Base-by-base conservation (phyloP, 2,329 filamentous ascomycete genomes). In the Moelleriella libera region DNA sequence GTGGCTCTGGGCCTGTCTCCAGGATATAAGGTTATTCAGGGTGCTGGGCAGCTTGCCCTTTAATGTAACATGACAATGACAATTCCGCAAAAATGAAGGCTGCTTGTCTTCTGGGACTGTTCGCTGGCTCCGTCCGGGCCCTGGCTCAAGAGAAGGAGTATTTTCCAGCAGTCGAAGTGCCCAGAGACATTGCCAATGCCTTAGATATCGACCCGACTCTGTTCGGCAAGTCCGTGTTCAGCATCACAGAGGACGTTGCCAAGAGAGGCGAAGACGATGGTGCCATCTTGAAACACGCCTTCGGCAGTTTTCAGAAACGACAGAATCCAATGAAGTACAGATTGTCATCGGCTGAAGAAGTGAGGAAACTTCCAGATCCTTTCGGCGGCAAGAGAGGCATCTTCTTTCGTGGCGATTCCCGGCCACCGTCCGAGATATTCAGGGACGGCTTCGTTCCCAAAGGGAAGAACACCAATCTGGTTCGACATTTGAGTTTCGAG, bases 341-440 rank as follows among this genome's bases (percentile, higher is more conserved):
- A 28, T 8, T 40, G 10, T 14, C 7, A 4, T 21, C 30, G 30
- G 45, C 45, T 6, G 34, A 41, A 4, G 45, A 46, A n/a, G 44
- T 8, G 11, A 40, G 32, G 0, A 41, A 29, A 21, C 7, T 28
- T 4, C 11, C 39, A 7, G 31, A 21, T 10, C 50, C 48, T 5
- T 32, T 30, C 4, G 47, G 47, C 12, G 49, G 47, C 30, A 6
- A 12, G 14, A 9, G 8, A 3, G 50, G 50, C 4, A 9, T 49
- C 47, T 48, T 52, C 29, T 52, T 41, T 31, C 49, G 50, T 30
- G 49, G 50, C 14, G 50, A 52, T 37, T 48, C 47, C 4, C 50
- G 50, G 4, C 45, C 49, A 1, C 45, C 46, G 0, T 29, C 29
- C 9, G 41, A 49, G 10, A 41, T 52, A 5, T 52, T 52, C 12